Evolutionary conservation across 2,329 filamentous ascomycete genomes (phyloP).

Genomic region (Aspergillus sp.): DNA sequence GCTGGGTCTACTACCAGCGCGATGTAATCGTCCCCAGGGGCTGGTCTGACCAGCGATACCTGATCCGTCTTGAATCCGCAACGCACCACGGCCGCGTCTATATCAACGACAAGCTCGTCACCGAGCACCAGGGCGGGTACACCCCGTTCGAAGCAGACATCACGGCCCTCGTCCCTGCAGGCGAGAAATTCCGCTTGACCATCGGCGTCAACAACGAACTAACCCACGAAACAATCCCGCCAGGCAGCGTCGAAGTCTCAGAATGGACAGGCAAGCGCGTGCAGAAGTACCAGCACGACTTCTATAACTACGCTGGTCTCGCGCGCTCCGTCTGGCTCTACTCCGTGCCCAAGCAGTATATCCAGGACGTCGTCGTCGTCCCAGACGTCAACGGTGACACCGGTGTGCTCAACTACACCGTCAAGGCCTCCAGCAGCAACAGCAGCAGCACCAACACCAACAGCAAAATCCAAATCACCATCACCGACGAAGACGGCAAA

Average conservation of each 20-base stretch:
- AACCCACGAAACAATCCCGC: constrained; percentile 30
- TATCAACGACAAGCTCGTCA: constrained; percentile 24
- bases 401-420: constrained; percentile 1
- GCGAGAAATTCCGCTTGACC: constrained; percentile 27
- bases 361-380: constrained; percentile 25
- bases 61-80: constrained; percentile 28
- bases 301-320: constrained; percentile 32
- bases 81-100: constrained; percentile 29
- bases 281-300: constrained; percentile 31
- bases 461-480: neutral
- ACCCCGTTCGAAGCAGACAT: constrained; percentile 29
- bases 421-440: neutral
- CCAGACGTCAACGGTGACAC: constrained; percentile 16
- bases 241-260: constrained; percentile 14
- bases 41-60: constrained; percentile 18
- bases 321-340: constrained; percentile 30
- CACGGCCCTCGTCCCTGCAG: constrained; percentile 19
- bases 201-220: constrained; percentile 33
- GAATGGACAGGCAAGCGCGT: constrained; percentile 17
- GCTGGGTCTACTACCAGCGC: constrained; percentile 34
- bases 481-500: neutral
- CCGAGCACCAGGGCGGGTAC: constrained; percentile 28
- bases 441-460: neutral
- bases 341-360: constrained; percentile 18
- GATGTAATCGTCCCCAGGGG: constrained; percentile 22